These are phyloP conservation scores for Kwoniella shandongensis DNA, from an alignment of 768 basidiomycete genomes.

Conservation along the genomic window DNA sequence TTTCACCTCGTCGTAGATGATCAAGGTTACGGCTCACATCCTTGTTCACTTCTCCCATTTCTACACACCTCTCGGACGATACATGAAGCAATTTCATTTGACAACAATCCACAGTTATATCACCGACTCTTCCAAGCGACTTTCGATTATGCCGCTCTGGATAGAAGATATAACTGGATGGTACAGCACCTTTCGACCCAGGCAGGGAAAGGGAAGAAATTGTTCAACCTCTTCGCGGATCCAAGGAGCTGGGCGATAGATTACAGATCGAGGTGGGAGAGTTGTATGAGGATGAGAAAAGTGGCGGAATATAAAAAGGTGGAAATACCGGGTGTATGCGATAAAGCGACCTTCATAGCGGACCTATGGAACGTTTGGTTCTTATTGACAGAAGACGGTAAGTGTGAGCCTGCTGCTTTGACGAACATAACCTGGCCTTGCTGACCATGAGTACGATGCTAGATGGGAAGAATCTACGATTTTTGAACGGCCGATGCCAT, in stretches of 20 bases:
- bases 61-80: conserved; percentile 28
- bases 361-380: conserved; percentile 52
- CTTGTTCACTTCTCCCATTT: conserved; percentile 34
- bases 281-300: conserved; percentile 30
- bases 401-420: too few species aligned
- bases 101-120: conserved; percentile 45
- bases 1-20: conserved; percentile 31
- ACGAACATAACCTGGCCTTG: not conserved
- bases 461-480: conserved; percentile 47
- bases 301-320: conserved; percentile 19
- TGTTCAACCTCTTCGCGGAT: conserved; percentile 41
- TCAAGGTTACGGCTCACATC: conserved; percentile 14
- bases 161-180: conserved; percentile 44
- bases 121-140: conserved; percentile 40
- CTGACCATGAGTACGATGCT: too few species aligned
- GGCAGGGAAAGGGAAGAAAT: conserved; percentile 13
- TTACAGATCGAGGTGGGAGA: conserved; percentile 42
- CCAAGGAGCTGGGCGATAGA: conserved; percentile 44
- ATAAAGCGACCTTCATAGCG: conserved; percentile 19
- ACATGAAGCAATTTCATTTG: conserved; percentile 34
- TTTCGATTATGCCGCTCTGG: conserved; percentile 45
- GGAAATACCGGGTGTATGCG: conserved; percentile 23
- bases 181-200: conserved; percentile 10
- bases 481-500: conserved; percentile 40
- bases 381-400: conserved; percentile 50